These are phyloP conservation scores for Henckelia pumila DNA, from an alignment of 257 asterid genomes.

Conservation along the genomic window DNA sequence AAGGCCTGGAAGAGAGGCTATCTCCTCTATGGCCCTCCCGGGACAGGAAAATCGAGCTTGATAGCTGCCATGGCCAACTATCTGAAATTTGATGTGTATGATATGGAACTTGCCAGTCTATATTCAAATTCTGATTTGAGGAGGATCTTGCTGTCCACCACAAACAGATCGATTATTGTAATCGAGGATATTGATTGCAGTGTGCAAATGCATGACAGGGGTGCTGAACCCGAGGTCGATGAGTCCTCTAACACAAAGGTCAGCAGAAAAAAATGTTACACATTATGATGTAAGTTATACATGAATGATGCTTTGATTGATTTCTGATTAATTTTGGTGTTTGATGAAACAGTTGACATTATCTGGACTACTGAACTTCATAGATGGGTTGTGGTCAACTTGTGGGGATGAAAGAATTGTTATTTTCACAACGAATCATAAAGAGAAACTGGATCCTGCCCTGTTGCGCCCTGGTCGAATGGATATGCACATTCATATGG, in stretches of 20 bases:
- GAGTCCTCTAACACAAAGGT: conserved; percentile 34
- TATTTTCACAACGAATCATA: conserved; percentile 78
- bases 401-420: conserved; percentile 77
- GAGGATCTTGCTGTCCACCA: conserved; percentile 56
- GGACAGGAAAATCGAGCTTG: conserved; percentile 83
- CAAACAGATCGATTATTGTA: conserved; percentile 61
- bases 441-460: conserved; percentile 79
- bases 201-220: conserved; percentile 57
- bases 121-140: conserved; percentile 55
- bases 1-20: conserved; percentile 93
- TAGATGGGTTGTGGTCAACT: conserved; percentile 78
- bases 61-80: conserved; percentile 85
- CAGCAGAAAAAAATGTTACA: neutral
- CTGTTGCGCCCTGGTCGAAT: conserved; percentile 72
- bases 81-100: conserved; percentile 65
- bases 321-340: neutral
- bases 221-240: conserved; percentile 18
- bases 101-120: conserved; percentile 62
- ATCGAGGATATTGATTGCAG: conserved; percentile 85
- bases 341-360: conserved; percentile 50
- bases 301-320: neutral
- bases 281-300: neutral
- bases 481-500: conserved; percentile 86
- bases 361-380: conserved; percentile 74
- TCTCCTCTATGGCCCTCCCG: conserved; percentile 81